phyloP scores from a whole-genome alignment of 345 rosid species.

The Clausena lansium region DNA sequence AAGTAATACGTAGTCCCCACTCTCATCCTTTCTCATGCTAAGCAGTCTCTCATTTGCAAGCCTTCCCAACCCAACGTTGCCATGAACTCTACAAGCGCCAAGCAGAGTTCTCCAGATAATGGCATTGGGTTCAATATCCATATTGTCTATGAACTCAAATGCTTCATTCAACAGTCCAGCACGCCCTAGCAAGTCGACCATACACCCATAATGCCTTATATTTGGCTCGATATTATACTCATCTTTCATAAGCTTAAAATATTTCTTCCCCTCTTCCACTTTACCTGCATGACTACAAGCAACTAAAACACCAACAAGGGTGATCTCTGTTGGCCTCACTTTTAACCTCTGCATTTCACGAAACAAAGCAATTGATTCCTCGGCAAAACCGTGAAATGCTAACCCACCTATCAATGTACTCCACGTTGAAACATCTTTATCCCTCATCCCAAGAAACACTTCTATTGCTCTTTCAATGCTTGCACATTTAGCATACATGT shows the following conservation, averaged over 20 bases:
- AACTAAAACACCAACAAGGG: conserved; percentile 59
- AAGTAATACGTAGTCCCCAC: conserved; percentile 68
- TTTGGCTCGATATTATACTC: conserved; percentile 51
- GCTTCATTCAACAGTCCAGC: conserved; percentile 64
- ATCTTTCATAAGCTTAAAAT: conserved; percentile 54
- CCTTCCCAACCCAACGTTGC: conserved; percentile 54
- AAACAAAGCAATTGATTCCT: conserved; percentile 46
- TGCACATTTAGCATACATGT: conserved; percentile 76
- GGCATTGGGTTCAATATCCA: conserved; percentile 59
- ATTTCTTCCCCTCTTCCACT: conserved; percentile 52
- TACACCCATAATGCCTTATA: conserved; percentile 67
- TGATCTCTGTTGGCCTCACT: conserved; percentile 60
- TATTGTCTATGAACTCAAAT: conserved; percentile 47
- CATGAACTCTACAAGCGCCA: conserved; percentile 60
- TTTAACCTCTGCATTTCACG: conserved; percentile 49
- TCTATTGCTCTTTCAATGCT: conserved; percentile 50
- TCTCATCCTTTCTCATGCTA: conserved; percentile 42
- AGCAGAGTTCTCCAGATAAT: conserved; percentile 68
- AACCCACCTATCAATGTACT: conserved; percentile 61
- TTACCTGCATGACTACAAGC: conserved; percentile 69
- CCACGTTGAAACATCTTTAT: conserved; percentile 61
- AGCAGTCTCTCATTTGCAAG: conserved; percentile 53
- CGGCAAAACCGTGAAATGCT: conserved; percentile 62
- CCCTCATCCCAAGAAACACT: conserved; percentile 53
- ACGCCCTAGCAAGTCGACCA: conserved; percentile 69